phyloP scores from a whole-genome alignment of 139 green algal species.

The Diplosphaera chodatii region DNA sequence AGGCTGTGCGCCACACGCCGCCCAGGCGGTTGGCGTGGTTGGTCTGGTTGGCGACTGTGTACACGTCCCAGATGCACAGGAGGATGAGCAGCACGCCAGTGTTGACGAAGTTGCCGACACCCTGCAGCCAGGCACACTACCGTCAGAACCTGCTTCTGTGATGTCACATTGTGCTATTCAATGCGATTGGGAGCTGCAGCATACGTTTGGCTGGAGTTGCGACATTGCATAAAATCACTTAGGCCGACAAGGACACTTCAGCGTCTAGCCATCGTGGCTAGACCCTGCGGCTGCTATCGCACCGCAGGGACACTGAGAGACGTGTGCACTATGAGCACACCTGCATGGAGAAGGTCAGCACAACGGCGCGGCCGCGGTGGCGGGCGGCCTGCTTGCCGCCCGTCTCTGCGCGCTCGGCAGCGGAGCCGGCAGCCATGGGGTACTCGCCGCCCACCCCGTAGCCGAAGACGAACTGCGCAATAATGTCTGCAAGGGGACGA shows the following conservation, averaged over 20 bases:
- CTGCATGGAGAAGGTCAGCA: constrained; percentile 57
- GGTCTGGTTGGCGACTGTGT: not conserved
- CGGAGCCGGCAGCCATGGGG: constrained; percentile 67
- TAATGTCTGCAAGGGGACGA: constrained; percentile 27
- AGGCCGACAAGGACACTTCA: too few species aligned
- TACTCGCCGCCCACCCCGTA: constrained; percentile 64
- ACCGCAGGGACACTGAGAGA: too few species aligned
- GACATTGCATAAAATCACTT: too few species aligned
- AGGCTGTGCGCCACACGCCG: constrained; percentile 20
- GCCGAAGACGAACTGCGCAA: constrained; percentile 33
- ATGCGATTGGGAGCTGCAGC: too few species aligned
- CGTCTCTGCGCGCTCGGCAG: constrained; percentile 63
- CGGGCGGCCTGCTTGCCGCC: constrained; percentile 16
- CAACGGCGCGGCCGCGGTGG: constrained; percentile 28
- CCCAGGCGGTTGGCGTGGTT: constrained; percentile 1
- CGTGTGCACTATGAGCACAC: constrained; percentile 2
- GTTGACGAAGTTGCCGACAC: constrained; percentile 25
- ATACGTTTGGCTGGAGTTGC: too few species aligned
- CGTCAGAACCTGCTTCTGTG: too few species aligned
- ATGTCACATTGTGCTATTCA: too few species aligned
- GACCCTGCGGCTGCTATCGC: too few species aligned
- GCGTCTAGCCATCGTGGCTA: too few species aligned
- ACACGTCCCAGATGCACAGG: constrained; percentile 1
- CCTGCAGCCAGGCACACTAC: constrained; percentile 2
- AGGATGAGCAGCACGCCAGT: constrained; percentile 17